These are phyloP conservation scores for Capniomyces stellatus DNA, from an alignment of 371 early-diverging fungal species.

Conservation along the genomic window DNA sequence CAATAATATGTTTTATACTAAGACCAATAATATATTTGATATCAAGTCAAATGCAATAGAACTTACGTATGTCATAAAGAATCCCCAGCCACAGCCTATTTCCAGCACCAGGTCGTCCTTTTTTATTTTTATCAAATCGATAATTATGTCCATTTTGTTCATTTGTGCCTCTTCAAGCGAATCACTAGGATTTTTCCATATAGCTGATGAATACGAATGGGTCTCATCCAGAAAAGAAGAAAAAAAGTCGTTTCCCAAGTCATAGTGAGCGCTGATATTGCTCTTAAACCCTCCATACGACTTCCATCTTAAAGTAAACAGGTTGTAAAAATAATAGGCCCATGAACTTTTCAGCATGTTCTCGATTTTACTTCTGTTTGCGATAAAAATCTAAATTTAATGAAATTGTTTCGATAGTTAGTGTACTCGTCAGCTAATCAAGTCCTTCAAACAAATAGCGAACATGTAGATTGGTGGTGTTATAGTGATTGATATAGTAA, in stretches of 20 bases:
- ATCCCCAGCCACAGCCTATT: conserved; percentile 54
- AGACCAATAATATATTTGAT: not conserved
- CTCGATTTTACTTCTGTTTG: conserved; percentile 26
- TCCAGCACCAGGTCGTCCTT: conserved; percentile 39
- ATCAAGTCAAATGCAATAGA: not conserved
- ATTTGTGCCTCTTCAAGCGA: conserved; percentile 37
- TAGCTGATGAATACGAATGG: conserved; percentile 52
- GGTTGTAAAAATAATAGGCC: conserved; percentile 32
- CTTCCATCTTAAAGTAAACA: conserved; percentile 5
- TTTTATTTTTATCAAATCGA: conserved; percentile 30
- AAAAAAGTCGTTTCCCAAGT: conserved; percentile 54
- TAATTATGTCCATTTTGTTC: conserved; percentile 35
- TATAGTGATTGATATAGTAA: conserved; percentile 5
- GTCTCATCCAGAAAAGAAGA: conserved; percentile 36
- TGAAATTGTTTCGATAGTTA: not conserved
- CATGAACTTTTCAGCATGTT: conserved; percentile 23
- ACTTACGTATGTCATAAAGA: conserved; percentile 35
- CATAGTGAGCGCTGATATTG: conserved; percentile 52
- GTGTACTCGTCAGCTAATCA: not conserved
- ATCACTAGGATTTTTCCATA: conserved; percentile 29
- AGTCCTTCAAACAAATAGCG: no score
- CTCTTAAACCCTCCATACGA: not conserved
- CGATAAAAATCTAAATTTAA: conserved; percentile 20
- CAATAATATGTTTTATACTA: not conserved
- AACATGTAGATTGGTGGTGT: not conserved